These are phyloP conservation scores for Candida chauliodis DNA, from an alignment of 805 yeast genomes.

Conservation along the genomic window DNA sequence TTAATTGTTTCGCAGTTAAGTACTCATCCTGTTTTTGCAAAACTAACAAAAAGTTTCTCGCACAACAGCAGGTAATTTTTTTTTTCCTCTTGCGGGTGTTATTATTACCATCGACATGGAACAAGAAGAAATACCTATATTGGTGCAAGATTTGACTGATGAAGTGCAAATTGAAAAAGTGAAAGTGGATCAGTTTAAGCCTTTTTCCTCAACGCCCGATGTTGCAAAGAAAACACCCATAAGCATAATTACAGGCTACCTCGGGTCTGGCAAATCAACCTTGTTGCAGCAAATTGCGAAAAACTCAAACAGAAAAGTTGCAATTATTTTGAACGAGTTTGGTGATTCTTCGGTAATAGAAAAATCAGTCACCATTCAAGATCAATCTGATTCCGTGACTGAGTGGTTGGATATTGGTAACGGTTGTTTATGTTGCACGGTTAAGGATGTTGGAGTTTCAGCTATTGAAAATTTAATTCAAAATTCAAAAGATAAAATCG, in stretches of 20 bases:
- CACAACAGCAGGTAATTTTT: too few relatives aligned
- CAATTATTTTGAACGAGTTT: constrained; percentile 88
- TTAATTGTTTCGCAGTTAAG: too few relatives aligned
- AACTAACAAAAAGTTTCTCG: too few relatives aligned
- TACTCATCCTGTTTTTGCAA: too few relatives aligned
- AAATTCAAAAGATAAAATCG: constrained; percentile 68
- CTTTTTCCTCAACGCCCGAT: constrained; percentile 6
- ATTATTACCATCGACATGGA: too few relatives aligned
- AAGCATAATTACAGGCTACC: constrained; percentile 89
- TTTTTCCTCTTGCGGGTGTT: background rate
- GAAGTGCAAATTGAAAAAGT: constrained; percentile 1
- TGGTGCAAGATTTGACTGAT: background rate
- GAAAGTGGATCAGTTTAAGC: background rate
- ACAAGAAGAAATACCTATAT: constrained; percentile 6
- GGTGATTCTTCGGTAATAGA: constrained; percentile 91
- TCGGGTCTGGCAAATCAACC: constrained; percentile 94
- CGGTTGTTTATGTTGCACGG: constrained; percentile 96
- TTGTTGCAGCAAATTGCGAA: constrained; percentile 70
- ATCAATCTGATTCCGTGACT: constrained; percentile 52
- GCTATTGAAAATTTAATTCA: constrained; percentile 88
- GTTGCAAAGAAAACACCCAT: constrained; percentile 64
- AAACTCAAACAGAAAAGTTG: constrained; percentile 69
- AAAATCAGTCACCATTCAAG: constrained; percentile 70
- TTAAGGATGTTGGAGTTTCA: constrained; percentile 88
- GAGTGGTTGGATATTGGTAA: constrained; percentile 97